Base-by-base conservation (phyloP, 495 filamentous ascomycete species). In the Tuber calosporum region DNA sequence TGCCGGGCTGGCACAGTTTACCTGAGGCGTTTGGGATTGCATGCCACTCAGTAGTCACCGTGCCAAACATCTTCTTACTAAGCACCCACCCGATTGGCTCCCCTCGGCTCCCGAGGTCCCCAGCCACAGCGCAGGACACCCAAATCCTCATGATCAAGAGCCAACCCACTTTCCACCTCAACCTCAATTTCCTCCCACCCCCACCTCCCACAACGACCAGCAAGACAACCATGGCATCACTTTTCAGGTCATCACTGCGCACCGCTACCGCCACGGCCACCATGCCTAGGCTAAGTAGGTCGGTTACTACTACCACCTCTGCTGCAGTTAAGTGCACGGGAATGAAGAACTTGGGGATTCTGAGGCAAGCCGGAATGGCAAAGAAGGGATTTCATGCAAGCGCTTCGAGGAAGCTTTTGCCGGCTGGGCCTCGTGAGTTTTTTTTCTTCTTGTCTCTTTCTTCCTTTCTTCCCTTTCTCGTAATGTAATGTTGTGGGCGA, bases 371-470 rank as follows among this genome's bases (percentile, higher is more conserved):
- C 34, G 22, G 58, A 53, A 48, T 75, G 67, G 53, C 70, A 77
- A 66, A 11, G 67, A 19, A 76, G 70, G 26, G 71, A 80, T 93
- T 94, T 87, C 90, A 93, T 82, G 89, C 88, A 77, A 90, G 89
- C 66, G 85, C 87, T 79, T 85, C 85, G 83, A 87, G 86, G 83
- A 83, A 84, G 79, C 88, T 94, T 82, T 87, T 94, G 73, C 89
- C 90, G 77, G 86, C 88, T 72, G 83, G 86, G 78, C 88, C 89
- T 82, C 90, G 90, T 92, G 84, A 83, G 90, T 86, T 62, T 38
- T 40, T 78, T 62, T 5, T 41, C 75, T 48, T 22, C 22, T 17
- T n/a, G n/a, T n/a, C n/a, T n/a, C n/a, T n/a, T n/a, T n/a, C n/a
- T n/a, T n/a, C n/a, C n/a, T n/a, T n/a, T n/a, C n/a, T n/a, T n/a